phyloP scores from a whole-genome alignment of 306 rosid genomes.

The Chamaecrista fasciculata region DNA sequence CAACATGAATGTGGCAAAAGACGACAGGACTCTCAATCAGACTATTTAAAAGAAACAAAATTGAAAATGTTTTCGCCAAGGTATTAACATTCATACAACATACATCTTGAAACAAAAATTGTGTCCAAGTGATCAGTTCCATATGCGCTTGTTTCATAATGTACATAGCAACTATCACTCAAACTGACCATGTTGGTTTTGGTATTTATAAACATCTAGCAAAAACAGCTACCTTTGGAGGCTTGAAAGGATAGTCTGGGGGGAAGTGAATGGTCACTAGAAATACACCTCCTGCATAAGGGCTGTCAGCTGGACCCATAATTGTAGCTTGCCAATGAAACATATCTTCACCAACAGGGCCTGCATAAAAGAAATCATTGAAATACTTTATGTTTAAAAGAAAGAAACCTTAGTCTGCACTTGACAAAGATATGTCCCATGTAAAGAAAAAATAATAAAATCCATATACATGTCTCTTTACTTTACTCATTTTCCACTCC shows the following conservation, averaged over 20 bases:
- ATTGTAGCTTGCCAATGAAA: conserved; percentile 45
- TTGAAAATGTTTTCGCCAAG: not conserved
- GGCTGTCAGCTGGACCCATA: conserved; percentile 41
- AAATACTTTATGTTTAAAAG: not conserved
- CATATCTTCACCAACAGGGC: conserved; percentile 41
- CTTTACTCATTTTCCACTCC: not conserved
- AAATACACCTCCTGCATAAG: conserved; percentile 54
- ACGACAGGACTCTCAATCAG: not conserved
- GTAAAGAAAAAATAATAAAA: too few relatives aligned
- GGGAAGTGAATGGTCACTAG: conserved; percentile 52
- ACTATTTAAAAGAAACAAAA: not conserved
- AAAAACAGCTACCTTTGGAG: conserved; percentile 46
- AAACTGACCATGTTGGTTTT: not conserved
- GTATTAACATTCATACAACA: not conserved
- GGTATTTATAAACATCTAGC: not conserved
- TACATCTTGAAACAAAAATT: not conserved
- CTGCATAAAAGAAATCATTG: conserved; percentile 10
- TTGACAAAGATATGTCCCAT: not conserved
- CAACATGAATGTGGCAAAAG: not conserved
- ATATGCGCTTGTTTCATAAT: not conserved
- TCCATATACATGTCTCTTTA: not conserved
- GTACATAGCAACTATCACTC: not conserved
- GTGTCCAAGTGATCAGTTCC: not conserved
- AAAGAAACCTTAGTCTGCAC: not conserved
- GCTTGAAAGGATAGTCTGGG: conserved; percentile 62